These are phyloP conservation scores for Globisporangium radiosum DNA, from an alignment of 352 stramenopile species.

Conservation along the genomic window DNA sequence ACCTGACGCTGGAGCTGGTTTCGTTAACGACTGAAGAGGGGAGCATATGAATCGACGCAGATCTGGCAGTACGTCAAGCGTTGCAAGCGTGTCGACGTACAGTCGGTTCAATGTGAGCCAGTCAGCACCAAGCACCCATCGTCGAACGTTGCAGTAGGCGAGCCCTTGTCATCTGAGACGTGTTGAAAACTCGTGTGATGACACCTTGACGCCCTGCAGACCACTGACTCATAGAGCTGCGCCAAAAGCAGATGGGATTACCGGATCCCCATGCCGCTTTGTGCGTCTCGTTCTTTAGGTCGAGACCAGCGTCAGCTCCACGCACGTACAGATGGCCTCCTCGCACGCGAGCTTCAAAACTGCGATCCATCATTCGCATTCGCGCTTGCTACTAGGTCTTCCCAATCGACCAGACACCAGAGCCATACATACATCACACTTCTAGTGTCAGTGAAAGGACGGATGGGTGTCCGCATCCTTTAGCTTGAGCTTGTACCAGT, in stretches of 20 bases:
- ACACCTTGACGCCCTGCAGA: constrained; percentile 18
- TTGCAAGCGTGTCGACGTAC: constrained; percentile 32
- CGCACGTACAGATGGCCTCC: background rate
- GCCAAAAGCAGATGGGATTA: constrained; percentile 22
- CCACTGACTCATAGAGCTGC: constrained; percentile 32
- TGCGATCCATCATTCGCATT: background rate
- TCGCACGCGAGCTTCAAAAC: background rate
- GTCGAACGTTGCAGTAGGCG: constrained; percentile 17
- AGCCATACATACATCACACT: background rate
- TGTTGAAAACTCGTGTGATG: constrained; percentile 13
- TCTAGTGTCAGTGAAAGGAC: background rate
- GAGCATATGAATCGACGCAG: constrained; percentile 46
- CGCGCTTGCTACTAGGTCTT: too few species aligned
- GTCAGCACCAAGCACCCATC: constrained; percentile 45
- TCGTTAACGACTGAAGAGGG: background rate
- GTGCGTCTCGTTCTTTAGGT: constrained; percentile 57
- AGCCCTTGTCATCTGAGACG: constrained; percentile 30
- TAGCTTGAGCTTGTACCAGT: too few species aligned
- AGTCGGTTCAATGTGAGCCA: constrained; percentile 42
- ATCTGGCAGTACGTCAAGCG: constrained; percentile 28
- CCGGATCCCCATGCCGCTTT: constrained; percentile 43
- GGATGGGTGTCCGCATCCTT: background rate
- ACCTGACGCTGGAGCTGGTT: too few species aligned
- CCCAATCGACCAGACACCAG: background rate
- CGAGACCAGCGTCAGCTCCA: constrained; percentile 25